phyloP scores from a whole-genome alignment of 495 filamentous ascomycete species.

The Cercophora newfieldiana region DNA sequence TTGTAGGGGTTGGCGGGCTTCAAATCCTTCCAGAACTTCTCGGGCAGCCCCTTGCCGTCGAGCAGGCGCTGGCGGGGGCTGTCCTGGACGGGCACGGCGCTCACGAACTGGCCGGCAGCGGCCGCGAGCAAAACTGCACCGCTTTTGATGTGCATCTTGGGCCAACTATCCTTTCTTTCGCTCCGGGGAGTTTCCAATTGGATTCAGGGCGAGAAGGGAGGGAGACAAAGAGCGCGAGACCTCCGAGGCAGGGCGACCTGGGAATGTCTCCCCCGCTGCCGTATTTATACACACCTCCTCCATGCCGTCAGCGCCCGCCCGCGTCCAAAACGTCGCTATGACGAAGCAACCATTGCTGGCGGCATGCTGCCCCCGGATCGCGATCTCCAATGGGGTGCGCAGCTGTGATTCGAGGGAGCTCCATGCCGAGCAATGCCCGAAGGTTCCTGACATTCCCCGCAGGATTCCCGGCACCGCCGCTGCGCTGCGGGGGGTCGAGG shows the following conservation, averaged over 20 bases:
- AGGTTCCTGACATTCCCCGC: background rate
- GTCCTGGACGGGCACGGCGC: conserved; percentile 49
- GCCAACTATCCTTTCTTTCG: background rate
- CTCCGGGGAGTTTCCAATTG: background rate
- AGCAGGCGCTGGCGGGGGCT: conserved; percentile 53
- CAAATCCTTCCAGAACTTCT: conserved; percentile 35
- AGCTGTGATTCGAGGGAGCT: background rate
- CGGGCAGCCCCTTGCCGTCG: conserved; percentile 45
- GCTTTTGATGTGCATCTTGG: conserved; percentile 37
- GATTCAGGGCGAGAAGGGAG: background rate
- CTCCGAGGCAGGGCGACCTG: too few species aligned
- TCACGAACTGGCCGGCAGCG: conserved; percentile 31
- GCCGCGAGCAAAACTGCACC: conserved; percentile 31
- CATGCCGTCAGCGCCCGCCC: background rate
- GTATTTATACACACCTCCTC: background rate
- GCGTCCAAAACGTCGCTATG: background rate
- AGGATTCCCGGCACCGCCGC: background rate
- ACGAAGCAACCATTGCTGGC: background rate
- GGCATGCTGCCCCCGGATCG: background rate
- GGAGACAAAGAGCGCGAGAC: background rate
- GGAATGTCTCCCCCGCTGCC: background rate
- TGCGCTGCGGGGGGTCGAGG: background rate
- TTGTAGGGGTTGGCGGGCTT: conserved; percentile 40
- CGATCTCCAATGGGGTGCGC: background rate
- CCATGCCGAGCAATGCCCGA: conserved; percentile 5